phyloP scores from a whole-genome alignment of 2,329 filamentous ascomycete species.

The Botrytis porri region DNA sequence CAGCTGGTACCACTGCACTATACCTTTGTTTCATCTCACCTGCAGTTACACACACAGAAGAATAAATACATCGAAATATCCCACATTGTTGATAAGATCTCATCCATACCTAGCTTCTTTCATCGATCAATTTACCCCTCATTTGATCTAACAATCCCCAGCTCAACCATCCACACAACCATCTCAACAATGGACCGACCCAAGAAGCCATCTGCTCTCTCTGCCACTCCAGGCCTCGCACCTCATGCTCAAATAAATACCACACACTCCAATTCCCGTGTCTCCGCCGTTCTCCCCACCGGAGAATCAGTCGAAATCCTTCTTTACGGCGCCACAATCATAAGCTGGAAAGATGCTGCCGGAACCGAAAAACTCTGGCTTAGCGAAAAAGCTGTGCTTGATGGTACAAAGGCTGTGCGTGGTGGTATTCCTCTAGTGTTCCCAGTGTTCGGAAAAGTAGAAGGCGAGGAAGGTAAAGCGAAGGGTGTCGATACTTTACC shows the following conservation, averaged over 20 bases:
- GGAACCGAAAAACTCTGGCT: conserved; percentile 84
- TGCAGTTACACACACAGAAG: not conserved
- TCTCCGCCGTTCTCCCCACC: conserved; percentile 77
- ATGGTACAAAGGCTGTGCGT: conserved; percentile 84
- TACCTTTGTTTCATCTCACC: not conserved
- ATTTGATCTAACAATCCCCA: not conserved
- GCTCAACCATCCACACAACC: conserved; percentile 12
- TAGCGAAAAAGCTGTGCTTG: conserved; percentile 74
- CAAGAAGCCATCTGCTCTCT: conserved; percentile 77
- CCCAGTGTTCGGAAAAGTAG: conserved; percentile 85
- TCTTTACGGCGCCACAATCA: conserved; percentile 88
- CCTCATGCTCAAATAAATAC: conserved; percentile 75
- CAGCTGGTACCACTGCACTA: not conserved
- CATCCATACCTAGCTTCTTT: not conserved
- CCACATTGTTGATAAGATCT: not conserved
- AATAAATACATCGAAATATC: conserved; percentile 8
- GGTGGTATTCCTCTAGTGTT: conserved; percentile 93
- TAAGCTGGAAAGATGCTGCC: conserved; percentile 83
- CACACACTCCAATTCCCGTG: conserved; percentile 65
- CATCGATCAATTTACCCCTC: conserved; percentile 17
- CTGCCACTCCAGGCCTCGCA: conserved; percentile 68
- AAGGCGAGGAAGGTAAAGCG: conserved; percentile 72
- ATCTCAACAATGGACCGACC: conserved; percentile 68
- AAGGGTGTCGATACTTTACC: conserved; percentile 62
- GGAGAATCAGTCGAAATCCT: conserved; percentile 84